phyloP scores from a whole-genome alignment of 345 rosid species.

The Populus pruinosa region DNA sequence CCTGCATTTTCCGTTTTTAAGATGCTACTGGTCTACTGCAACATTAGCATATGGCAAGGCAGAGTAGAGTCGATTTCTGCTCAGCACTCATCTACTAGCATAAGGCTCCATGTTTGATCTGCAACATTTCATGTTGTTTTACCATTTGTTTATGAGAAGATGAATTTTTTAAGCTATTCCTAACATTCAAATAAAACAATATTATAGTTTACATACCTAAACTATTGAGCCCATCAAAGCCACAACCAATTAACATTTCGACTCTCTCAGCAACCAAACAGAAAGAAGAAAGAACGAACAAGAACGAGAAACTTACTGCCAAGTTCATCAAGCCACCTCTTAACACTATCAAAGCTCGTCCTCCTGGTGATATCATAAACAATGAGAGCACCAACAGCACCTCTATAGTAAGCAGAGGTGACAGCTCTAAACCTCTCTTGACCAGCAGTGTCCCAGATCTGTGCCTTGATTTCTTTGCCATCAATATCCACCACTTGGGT shows the following conservation, averaged over 20 bases:
- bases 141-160: no score
- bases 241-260: neutral
- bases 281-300: neutral
- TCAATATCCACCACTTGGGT: slow-evolving; percentile 78
- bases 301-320: slow-evolving; percentile 42
- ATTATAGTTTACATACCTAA: no score
- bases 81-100: no score
- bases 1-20: no score
- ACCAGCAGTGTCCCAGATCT: slow-evolving; percentile 99
- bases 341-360: slow-evolving; percentile 70
- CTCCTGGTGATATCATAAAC: slow-evolving; percentile 83
- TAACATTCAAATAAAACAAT: no score
- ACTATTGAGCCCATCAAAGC: neutral
- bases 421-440: slow-evolving; percentile 95
- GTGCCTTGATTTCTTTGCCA: slow-evolving; percentile 86
- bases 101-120: no score
- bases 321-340: slow-evolving; percentile 90
- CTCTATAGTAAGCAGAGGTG: slow-evolving; percentile 92
- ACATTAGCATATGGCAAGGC: no score
- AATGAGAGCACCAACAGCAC: slow-evolving; percentile 88
- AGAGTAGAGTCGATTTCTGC: no score
- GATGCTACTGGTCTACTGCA: no score
- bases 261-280: neutral
- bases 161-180: no score
- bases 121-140: no score